A percentile compares a stretch with the other conserved stretches of the same genome.
phyloP scores from a whole-genome alignment of 2,329 filamentous ascomycete species.

The Pseudogymnoascus sp. region DNA sequence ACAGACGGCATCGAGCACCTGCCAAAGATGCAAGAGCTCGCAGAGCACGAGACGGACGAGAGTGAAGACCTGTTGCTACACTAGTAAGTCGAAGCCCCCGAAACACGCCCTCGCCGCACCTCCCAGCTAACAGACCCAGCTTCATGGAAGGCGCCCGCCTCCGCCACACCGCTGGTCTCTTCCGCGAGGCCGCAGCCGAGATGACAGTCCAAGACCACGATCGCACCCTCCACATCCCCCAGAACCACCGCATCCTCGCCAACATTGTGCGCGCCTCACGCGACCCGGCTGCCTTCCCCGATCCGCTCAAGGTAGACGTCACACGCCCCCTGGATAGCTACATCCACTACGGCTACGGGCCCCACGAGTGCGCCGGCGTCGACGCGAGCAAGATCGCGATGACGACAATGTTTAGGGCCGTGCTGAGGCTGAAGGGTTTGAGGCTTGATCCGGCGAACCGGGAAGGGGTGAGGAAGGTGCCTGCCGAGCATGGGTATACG shows the following conservation, averaged over 20 bases:
- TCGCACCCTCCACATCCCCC: conserved; percentile 36
- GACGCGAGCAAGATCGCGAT: conserved; percentile 55
- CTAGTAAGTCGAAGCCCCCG: conserved; percentile 30
- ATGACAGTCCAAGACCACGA: conserved; percentile 45
- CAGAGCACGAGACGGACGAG: conserved; percentile 46
- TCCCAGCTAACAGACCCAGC: conserved; percentile 28
- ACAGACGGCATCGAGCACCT: conserved; percentile 49
- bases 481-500: conserved; percentile 11
- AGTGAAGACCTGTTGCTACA: conserved; percentile 58
- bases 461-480: conserved; percentile 18
- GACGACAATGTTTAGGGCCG: conserved; percentile 34
- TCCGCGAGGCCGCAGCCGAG: conserved; percentile 41
- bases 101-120: background rate
- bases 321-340: conserved; percentile 57
- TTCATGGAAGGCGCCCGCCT: conserved; percentile 65
- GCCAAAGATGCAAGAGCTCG: conserved; percentile 52
- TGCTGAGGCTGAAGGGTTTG: conserved; percentile 21
- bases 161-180: conserved; percentile 53
- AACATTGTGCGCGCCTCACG: conserved; percentile 50
- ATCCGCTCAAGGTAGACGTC: conserved; percentile 54
- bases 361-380: conserved; percentile 55
- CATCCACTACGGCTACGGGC: conserved; percentile 55
- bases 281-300: conserved; percentile 53
- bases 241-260: conserved; percentile 43
- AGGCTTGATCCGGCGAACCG: conserved; percentile 8